Conservation (phyloP, 371 early-diverging fungal genomes). For the Mortierella sp. region DNA sequence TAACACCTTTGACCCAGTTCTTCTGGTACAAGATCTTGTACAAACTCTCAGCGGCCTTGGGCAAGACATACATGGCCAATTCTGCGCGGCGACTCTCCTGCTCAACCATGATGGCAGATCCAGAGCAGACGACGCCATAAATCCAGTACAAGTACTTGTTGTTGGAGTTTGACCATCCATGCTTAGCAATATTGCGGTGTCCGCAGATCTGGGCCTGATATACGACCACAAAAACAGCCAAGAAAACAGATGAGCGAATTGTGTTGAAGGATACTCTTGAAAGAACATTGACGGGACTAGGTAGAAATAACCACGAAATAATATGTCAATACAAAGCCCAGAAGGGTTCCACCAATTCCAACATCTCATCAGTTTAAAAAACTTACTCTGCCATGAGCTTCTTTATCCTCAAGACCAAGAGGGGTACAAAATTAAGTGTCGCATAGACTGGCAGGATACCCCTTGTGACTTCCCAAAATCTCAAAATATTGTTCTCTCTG, state of each 20-base stretch:
- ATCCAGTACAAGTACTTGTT: conserved; percentile 74
- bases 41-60: conserved; percentile 72
- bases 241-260: conserved; percentile 72
- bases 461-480: conserved; percentile 71
- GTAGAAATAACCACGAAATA: neutral
- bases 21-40: conserved; percentile 73
- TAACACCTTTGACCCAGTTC: conserved; percentile 68
- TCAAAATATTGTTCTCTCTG: conserved; percentile 60
- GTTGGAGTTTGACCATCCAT: conserved; percentile 57
- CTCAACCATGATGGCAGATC: conserved; percentile 76
- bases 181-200: conserved; percentile 71
- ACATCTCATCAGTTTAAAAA: neutral
- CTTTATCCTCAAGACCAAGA: conserved; percentile 70
- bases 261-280: conserved; percentile 67
- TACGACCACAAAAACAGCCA: conserved; percentile 72
- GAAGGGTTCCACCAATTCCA: neutral
- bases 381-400: conserved; percentile 65
- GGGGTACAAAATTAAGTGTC: conserved; percentile 79
- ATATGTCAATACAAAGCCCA: neutral
- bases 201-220: conserved; percentile 76
- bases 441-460: conserved; percentile 78
- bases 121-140: conserved; percentile 72
- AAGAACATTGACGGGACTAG: conserved; percentile 62
- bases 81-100: conserved; percentile 77
- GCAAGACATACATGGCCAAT: conserved; percentile 78